A percentile compares a stretch with the other conserved stretches of the same genome.
Conservation (phyloP, 2,329 filamentous ascomycete genomes). For the Cordyceps cicadae region DNA sequence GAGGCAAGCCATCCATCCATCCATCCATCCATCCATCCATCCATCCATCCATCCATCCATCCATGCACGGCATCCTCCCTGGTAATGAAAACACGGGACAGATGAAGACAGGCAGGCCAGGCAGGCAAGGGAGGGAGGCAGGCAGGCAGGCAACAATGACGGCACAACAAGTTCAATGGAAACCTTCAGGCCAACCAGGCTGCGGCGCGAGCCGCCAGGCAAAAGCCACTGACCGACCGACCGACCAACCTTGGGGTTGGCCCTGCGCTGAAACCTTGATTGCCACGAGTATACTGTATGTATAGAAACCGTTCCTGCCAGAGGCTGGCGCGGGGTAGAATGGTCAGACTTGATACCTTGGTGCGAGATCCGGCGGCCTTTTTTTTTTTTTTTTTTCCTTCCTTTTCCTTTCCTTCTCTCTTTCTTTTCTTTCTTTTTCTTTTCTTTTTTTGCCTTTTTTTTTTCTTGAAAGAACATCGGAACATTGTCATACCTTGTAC, state of each 20-base stretch:
- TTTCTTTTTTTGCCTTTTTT: no score
- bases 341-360: background rate
- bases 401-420: no score
- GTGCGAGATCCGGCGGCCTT: background rate
- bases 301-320: background rate
- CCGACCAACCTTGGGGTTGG: no score
- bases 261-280: slow-evolving; percentile 4
- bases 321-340: background rate
- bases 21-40: no score
- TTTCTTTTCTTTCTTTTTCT: no score
- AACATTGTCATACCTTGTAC: background rate
- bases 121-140: no score
- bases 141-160: background rate
- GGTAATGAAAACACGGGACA: background rate
- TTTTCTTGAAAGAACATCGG: background rate
- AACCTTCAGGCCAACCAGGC: background rate
- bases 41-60: no score
- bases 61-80: background rate
- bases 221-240: background rate
- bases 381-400: no score
- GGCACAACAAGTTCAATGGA: background rate
- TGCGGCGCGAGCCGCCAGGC: slow-evolving; percentile 4
- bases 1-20: no score
- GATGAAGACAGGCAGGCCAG: no score
- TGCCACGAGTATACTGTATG: background rate